Conservation (phyloP, 768 basidiomycete genomes). For the Leccinum pellstonianum region DNA sequence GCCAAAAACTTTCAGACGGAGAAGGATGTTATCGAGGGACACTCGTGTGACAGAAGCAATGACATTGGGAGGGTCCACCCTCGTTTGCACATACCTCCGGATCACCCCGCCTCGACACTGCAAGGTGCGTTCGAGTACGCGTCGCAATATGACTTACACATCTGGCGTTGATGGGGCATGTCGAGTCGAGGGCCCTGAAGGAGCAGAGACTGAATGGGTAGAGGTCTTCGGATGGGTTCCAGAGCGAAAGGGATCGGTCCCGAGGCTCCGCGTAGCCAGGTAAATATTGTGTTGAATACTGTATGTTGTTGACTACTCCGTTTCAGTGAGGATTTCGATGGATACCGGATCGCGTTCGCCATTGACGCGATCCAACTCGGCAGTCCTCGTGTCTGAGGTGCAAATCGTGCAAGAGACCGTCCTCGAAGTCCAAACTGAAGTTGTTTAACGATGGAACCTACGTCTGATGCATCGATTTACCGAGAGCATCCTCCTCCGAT, state of each 20-base stretch:
- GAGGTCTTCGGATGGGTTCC: conserved; percentile 88
- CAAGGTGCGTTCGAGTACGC: conserved; percentile 72
- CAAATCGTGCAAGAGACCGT: conserved; percentile 5
- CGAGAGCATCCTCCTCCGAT: conserved; percentile 38
- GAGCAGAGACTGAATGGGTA: conserved; percentile 76
- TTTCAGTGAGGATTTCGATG: conserved; percentile 30
- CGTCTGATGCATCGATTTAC: neutral
- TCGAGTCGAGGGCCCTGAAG: conserved; percentile 88
- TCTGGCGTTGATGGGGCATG: conserved; percentile 73
- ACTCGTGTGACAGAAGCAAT: neutral
- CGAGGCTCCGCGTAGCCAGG: conserved; percentile 26
- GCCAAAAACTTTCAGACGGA: conserved; percentile 14
- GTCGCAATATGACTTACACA: conserved; percentile 86
- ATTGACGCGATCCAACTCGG: conserved; percentile 19
- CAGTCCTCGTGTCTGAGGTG: conserved; percentile 12
- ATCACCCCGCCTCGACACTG: conserved; percentile 48
- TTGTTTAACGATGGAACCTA: conserved; percentile 7
- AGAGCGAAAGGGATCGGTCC: conserved; percentile 43
- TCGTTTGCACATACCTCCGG: conserved; percentile 36
- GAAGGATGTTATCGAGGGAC: neutral
- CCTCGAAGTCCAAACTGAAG: conserved; percentile 12
- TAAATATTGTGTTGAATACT: neutral
- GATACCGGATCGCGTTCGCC: conserved; percentile 31
- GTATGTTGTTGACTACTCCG: neutral
- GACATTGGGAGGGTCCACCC: neutral